These are phyloP conservation scores for Strobilomyces confusus DNA, from an alignment of 768 basidiomycete species.

Conservation along the genomic window DNA sequence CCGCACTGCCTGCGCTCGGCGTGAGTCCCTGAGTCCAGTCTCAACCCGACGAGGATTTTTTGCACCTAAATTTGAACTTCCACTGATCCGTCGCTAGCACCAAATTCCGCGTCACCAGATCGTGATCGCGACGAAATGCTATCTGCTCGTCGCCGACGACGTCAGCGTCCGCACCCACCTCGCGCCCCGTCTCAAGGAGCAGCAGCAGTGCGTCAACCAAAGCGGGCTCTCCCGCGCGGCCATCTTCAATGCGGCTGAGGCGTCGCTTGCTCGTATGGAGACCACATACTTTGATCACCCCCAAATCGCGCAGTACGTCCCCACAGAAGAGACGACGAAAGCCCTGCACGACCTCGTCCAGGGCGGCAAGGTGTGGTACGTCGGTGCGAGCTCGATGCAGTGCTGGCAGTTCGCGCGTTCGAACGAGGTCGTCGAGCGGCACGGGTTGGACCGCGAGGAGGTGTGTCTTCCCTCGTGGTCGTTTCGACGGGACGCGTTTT, in stretches of 20 bases:
- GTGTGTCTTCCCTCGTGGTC: not conserved
- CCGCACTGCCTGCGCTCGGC: too few relatives aligned
- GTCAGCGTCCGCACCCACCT: not conserved
- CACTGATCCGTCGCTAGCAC: conserved; percentile 12
- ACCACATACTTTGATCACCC: conserved; percentile 38
- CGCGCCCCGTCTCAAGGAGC: not conserved
- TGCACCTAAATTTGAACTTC: too few relatives aligned
- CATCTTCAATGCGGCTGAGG: conserved; percentile 34
- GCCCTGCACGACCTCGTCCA: conserved; percentile 49
- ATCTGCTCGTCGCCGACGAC: conserved; percentile 12
- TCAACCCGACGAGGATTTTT: too few relatives aligned
- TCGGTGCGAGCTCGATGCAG: conserved; percentile 45
- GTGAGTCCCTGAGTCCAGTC: too few relatives aligned
- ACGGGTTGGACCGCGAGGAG: conserved; percentile 21
- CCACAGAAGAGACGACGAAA: conserved; percentile 46
- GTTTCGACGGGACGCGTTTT: conserved; percentile 36
- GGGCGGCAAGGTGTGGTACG: conserved; percentile 48
- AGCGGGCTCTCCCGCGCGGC: too few relatives aligned
- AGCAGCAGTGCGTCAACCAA: conserved; percentile 27
- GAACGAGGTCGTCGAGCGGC: conserved; percentile 44
- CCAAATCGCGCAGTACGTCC: conserved; percentile 42
- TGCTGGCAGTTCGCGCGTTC: conserved; percentile 43
- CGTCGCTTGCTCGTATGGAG: conserved; percentile 33
- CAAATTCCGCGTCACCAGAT: conserved; percentile 32
- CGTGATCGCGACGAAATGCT: conserved; percentile 31